Base-by-base conservation (phyloP, 371 early-diverging fungal species). In the Mucor velutinosus region DNA sequence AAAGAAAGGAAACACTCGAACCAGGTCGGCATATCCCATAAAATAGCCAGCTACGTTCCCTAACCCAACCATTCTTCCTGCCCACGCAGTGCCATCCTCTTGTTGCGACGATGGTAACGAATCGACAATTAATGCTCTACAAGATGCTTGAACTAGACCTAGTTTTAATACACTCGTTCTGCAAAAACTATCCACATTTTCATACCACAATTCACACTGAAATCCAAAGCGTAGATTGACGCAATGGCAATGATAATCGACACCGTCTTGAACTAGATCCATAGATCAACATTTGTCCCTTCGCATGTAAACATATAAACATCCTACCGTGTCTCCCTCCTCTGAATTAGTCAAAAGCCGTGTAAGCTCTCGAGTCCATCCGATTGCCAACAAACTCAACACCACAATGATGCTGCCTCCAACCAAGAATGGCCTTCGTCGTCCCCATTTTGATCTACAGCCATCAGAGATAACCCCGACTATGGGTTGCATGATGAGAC, bases 51-150 rank as follows among this genome's bases (percentile, higher is more conserved):
- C 76, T 4, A 94, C 89, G 65, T 91, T 96, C 6, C 97, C 98
- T 5, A 95, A 43, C 0, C 94, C 94, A 62, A 94, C 88, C 91
- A 97, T 94, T 29, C 92, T 85, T n/a, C 93, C 91, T 3, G 95
- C 96, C 94, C 94, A 95, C 3, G 96, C 93, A 17, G 90, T 95
- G n/a, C 93, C 95, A 29, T 77, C 74, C 21, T 92, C 92, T 77
- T 98, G 98, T 63, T 92, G 92, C 25, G 89, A 77, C 0, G 91
- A 77, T 1, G 94, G 94, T 29, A 92, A 76, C 32, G 89, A 82
- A 70, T 98, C 98, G 15, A 98, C 94, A 32, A 96, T 87, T 19
- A 98, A 79, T 25, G 96, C 94, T 62, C 98, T 90, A 71, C 91
- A 89, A 49, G 89, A 85, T 51, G 95, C 94, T 80, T 94, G 93